Evolutionary conservation across 768 basidiomycete species (phyloP).

Genomic region (Hebeloma cylindrosporum): DNA sequence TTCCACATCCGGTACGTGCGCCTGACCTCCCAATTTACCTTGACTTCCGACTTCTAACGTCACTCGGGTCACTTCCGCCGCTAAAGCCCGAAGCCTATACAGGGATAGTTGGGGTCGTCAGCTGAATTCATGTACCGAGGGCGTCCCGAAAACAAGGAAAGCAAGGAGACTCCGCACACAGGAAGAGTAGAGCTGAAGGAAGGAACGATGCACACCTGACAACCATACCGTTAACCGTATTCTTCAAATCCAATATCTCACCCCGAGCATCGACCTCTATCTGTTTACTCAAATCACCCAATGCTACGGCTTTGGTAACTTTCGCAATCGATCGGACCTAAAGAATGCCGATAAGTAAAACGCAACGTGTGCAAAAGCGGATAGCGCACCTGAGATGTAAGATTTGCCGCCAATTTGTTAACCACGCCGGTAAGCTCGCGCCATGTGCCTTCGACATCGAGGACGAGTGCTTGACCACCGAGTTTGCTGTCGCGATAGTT

Average conservation of each 20-base stretch:
- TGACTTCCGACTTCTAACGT: conserved; percentile 85
- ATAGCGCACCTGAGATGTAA: conserved; percentile 60
- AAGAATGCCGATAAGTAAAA: not conserved
- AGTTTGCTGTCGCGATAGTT: conserved; percentile 57
- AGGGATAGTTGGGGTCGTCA: too few relatives aligned
- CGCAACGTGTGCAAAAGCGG: conserved; percentile 4
- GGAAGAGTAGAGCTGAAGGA: too few relatives aligned
- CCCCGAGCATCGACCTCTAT: conserved; percentile 91
- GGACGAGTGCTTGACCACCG: conserved; percentile 82
- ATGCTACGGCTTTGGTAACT: conserved; percentile 92
- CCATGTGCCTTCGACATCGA: conserved; percentile 92
- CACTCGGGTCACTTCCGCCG: conserved; percentile 82
- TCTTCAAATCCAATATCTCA: conserved; percentile 83
- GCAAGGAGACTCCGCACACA: too few relatives aligned
- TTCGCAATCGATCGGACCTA: conserved; percentile 82
- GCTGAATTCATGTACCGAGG: too few relatives aligned
- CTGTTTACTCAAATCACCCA: conserved; percentile 85
- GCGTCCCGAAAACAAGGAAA: too few relatives aligned
- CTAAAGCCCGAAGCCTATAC: conserved; percentile 55
- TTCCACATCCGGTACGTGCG: conserved; percentile 84
- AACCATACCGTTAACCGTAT: conserved; percentile 62
- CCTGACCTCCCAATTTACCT: conserved; percentile 88
- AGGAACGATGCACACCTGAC: conserved; percentile 32
- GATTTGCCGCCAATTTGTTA: conserved; percentile 77
- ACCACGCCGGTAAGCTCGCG: conserved; percentile 80